Conservation (phyloP, 176 grass and related monocot genomes). For the Musa itinerans region DNA sequence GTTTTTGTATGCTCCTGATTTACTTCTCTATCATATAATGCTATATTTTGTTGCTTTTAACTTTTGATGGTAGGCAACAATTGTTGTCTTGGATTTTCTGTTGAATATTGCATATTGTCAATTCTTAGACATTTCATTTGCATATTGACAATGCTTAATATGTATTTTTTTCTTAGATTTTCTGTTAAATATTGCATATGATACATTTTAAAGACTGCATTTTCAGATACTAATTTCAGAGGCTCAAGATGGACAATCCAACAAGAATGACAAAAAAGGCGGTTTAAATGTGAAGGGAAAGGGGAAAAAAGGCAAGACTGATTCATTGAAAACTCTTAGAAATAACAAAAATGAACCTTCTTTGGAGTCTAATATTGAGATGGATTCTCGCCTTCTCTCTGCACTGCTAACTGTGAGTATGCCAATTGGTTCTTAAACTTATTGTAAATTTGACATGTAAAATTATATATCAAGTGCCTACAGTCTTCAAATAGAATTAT, state of each 20-base stretch:
- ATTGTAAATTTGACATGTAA: constrained; percentile 5
- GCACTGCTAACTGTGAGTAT: constrained; percentile 76
- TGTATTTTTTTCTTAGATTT: not conserved
- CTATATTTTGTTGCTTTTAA: too few relatives aligned
- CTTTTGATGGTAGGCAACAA: too few relatives aligned
- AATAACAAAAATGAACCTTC: constrained; percentile 34
- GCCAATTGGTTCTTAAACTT: constrained; percentile 7
- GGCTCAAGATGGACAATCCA: constrained; percentile 34
- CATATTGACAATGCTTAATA: not conserved
- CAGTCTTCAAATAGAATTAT: too few relatives aligned
- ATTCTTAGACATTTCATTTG: not conserved
- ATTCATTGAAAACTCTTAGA: constrained; percentile 23
- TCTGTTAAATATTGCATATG: not conserved
- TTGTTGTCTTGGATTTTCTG: too few relatives aligned
- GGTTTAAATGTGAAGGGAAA: constrained; percentile 38
- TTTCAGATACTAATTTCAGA: constrained; percentile 73
- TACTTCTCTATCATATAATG: too few relatives aligned
- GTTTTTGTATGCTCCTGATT: too few relatives aligned
- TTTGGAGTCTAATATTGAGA: constrained; percentile 56
- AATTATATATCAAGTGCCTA: too few relatives aligned
- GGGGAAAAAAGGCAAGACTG: constrained; percentile 33
- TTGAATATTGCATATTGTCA: too few relatives aligned
- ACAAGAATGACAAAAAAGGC: constrained; percentile 50
- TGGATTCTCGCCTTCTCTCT: constrained; percentile 88
- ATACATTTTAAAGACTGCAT: not conserved